Base-by-base conservation (phyloP, 139 green algal species). In the Prasinococcaceae sp. region DNA sequence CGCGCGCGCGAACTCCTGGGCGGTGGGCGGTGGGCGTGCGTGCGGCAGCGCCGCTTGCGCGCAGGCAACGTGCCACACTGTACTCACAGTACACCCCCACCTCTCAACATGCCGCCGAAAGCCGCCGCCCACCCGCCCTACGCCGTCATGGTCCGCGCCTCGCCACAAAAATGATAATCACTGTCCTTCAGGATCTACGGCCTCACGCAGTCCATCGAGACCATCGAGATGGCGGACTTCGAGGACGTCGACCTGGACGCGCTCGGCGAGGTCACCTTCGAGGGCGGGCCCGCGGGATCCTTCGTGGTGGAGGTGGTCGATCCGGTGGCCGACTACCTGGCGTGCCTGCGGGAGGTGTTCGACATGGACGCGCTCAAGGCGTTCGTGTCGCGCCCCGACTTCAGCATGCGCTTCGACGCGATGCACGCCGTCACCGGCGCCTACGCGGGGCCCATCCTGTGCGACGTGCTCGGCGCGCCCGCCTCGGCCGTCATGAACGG, bases 271-370 rank as follows among this genome's bases (percentile, higher is more conserved):
- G 69, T 52, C 51, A 79, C 59, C 24, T 90, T 92, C 67, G 42
- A 39, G 9, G 54, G 47, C 28, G n/a, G n/a, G n/a, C n/a, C n/a
- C n/a, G n/a, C n/a, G n/a, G 86, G 83, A 17, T 55, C 61, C 58
- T 98, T 98, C 69, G 80, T 85, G 66, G 86, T 98, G 24, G 90
- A 98, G 71, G 84, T 98, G 19, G 74, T 98, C 40, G 83, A 93
- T 70, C 66, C 77, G 16, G 80, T 90, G 32, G 70, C 66, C 4
- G 90, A 97, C 66, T 98, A 98, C 79, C 68, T 96, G 61, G 74
- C 25, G 47, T 64, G 36, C 12, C 16, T 62, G 50, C 41, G 71
- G 53, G n/a, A 65, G 39, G 86, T 98, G 38, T 98, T 97, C 68
- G 90, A 98, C 77, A 96, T 98, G 69, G 63, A 71, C 36, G 52